These are phyloP conservation scores for Microdochium trichocladiopsis DNA, from an alignment of 2,329 filamentous ascomycete genomes.

Conservation along the genomic window DNA sequence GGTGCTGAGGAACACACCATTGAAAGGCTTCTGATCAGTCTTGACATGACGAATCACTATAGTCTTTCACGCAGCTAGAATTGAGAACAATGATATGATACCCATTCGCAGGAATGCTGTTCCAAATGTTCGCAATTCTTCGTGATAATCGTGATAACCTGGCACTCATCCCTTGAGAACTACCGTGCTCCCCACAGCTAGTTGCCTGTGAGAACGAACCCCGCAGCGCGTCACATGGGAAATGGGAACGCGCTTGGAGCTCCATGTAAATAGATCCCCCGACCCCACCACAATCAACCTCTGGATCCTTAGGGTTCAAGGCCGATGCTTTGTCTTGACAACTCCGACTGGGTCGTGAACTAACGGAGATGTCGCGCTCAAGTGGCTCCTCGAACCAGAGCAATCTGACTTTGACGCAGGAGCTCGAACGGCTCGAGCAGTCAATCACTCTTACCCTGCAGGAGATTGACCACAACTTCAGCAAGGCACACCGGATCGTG, in stretches of 20 bases:
- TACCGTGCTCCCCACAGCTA: background rate
- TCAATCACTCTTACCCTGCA: slow-evolving; percentile 94
- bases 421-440: slow-evolving; percentile 92
- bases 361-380: slow-evolving; percentile 38
- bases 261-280: background rate
- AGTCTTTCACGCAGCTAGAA: slow-evolving; percentile 13
- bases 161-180: too few relatives aligned
- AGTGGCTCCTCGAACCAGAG: slow-evolving; percentile 32
- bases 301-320: background rate
- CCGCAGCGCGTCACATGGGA: slow-evolving; percentile 10
- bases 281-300: background rate
- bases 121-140: too few relatives aligned
- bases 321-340: background rate
- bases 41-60: slow-evolving; percentile 69
- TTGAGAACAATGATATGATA: background rate
- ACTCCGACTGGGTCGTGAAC: slow-evolving; percentile 1
- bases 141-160: too few relatives aligned
- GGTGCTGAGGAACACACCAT: slow-evolving; percentile 48
- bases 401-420: slow-evolving; percentile 77
- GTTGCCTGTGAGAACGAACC: slow-evolving; percentile 3
- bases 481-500: slow-evolving; percentile 90
- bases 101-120: background rate
- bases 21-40: slow-evolving; percentile 57
- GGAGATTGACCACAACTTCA: slow-evolving; percentile 99
- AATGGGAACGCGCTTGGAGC: background rate